Base-by-base conservation (phyloP, 2,329 filamentous ascomycete species). In the Xylogone sp. region DNA sequence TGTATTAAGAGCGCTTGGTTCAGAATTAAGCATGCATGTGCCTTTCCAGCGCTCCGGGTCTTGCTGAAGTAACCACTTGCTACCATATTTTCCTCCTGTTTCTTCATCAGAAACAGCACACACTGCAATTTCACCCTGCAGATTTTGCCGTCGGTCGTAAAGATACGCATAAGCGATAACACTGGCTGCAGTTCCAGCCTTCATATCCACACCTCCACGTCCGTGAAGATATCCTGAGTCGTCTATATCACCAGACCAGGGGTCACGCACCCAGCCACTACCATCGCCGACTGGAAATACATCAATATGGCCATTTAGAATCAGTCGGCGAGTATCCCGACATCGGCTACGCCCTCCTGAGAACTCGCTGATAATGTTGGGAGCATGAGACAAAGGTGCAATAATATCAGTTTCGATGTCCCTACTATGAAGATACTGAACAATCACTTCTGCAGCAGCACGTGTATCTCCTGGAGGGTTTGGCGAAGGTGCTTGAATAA, bases 231-330 rank as follows among this genome's bases (percentile, higher is more conserved):
- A 59, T 3, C 62, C 60, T 7, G 27, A 31, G 7, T 62, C 61
- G 20, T 65, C 61, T 7, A 68, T 59, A 21, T 69, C 58, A 12
- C 69, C 68, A 12, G 69, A 69, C 60, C 66, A 74, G 2, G 72
- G 66, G 43, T 65, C 60, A 21, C 62, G 57, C 12, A 65, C 52
- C 70, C 69, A 72, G n/a, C 65, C 58, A 7, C 60, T 53, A 1
- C 60, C 56, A 20, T 65, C 64, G 1, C 62, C 65, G 0, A 68
- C 68, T 0, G 71, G 71, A 45, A 73, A 73, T 2, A 69, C 66
- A 46, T 74, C 71, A 12, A 74, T 70, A 51, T 74, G 71, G 3
- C 71, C 70, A 49, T 75, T 74, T 39, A 74, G 56, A 2, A 71
- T 61, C 12, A 74, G 58, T 31, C 27, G 27, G 13, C 27, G 27